Evolutionary conservation across 371 early-diverging fungal genomes (phyloP).

Genomic region (Mucor ambiguus): DNA sequence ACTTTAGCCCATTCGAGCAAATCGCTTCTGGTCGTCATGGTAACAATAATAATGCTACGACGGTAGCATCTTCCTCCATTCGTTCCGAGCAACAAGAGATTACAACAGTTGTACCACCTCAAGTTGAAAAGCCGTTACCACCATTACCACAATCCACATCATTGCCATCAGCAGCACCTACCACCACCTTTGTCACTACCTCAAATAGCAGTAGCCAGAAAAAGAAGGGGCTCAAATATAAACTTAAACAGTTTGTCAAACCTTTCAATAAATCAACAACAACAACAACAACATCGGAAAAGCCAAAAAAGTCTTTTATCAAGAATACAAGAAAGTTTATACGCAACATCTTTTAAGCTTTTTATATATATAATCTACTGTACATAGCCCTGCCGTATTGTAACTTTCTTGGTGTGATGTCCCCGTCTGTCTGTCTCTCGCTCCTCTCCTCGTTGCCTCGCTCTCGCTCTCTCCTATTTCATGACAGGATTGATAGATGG

Average conservation of each 20-base stretch:
- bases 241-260: slow-evolving; percentile 15
- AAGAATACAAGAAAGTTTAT: slow-evolving; percentile 21
- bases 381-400: slow-evolving; percentile 3
- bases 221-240: slow-evolving; percentile 21
- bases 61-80: slow-evolving; percentile 1
- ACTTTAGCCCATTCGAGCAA: slow-evolving; percentile 13
- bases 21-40: slow-evolving; percentile 5
- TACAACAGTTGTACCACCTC: slow-evolving; percentile 13
- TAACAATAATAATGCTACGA: slow-evolving; percentile 9
- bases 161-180: background rate
- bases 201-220: slow-evolving; percentile 4
- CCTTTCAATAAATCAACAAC: slow-evolving; percentile 14
- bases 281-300: slow-evolving; percentile 7
- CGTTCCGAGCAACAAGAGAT: slow-evolving; percentile 7
- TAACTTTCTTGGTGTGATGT: background rate
- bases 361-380: background rate
- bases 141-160: slow-evolving; percentile 6
- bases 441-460: background rate
- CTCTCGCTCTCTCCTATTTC: background rate
- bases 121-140: slow-evolving; percentile 19
- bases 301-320: slow-evolving; percentile 15
- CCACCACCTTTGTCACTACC: background rate
- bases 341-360: slow-evolving; percentile 15
- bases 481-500: slow-evolving; percentile 1
- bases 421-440: too few relatives aligned